phyloP scores from a whole-genome alignment of 106 monocot genomes.

The Platanthera zijinensis region DNA sequence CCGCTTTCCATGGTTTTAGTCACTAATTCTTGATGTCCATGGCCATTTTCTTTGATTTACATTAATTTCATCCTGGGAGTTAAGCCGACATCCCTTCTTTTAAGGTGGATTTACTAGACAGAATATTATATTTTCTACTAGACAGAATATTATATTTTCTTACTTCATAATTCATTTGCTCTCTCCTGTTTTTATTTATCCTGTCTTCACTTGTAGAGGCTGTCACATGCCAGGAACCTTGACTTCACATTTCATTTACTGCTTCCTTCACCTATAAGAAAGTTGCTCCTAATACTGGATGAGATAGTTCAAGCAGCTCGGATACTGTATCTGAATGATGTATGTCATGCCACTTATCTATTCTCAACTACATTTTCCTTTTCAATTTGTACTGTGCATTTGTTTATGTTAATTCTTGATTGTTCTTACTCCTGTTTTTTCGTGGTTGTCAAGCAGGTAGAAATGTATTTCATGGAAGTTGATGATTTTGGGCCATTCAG shows the following conservation, averaged over 20 bases:
- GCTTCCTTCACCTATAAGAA: slow-evolving; percentile 18
- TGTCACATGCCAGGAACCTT: slow-evolving; percentile 37
- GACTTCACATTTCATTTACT: slow-evolving; percentile 29
- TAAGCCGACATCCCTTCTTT: not conserved
- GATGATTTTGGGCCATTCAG: slow-evolving; percentile 61
- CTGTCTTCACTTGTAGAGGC: slow-evolving; percentile 33
- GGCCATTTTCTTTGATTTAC: not conserved
- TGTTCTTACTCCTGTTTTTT: not conserved
- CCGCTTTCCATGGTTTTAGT: not conserved
- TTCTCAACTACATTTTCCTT: not conserved
- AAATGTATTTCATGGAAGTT: slow-evolving; percentile 80
- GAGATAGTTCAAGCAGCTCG: slow-evolving; percentile 49
- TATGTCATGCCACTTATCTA: slow-evolving; percentile 11
- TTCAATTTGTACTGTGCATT: not conserved
- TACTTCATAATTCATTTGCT: no score
- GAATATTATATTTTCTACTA: no score
- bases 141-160: not conserved
- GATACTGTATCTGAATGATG: slow-evolving; percentile 67
- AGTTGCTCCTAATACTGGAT: slow-evolving; percentile 29
- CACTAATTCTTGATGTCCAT: not conserved
- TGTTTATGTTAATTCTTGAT: not conserved
- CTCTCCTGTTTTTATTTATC: not conserved
- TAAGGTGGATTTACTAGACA: not conserved
- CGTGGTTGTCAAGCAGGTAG: slow-evolving; percentile 36
- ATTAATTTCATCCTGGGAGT: not conserved